Evolutionary conservation across 106 monocot genomes (phyloP), one percentile per base, ranked within the genome.

Genomic region (Gastrodia elata): DNA sequence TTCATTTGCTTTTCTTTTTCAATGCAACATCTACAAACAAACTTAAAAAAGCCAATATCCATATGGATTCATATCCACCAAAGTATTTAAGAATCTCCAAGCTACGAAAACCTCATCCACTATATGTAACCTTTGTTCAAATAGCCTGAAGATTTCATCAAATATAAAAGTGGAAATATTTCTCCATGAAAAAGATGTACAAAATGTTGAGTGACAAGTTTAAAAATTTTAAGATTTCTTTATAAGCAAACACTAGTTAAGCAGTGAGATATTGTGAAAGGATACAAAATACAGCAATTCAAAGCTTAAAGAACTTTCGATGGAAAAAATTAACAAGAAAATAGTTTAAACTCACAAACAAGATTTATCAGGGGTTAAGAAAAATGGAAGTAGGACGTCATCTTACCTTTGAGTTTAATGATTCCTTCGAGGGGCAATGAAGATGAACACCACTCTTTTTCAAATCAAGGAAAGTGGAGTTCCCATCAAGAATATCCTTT

Each of bases 381-480:
- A 67, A 16, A 67, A 38, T 20, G 18, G 11, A n/a, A 10, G 61
- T 61, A 61, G 30, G 30, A 30, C 27, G 59, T 7, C 27, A n/a
- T 61, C 0, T 10, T 38, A 67, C n/a, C 67, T 36, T 36, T 38
- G 67, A 36, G 8, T 67, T 67, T 67, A 38, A 20, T 1, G 34
- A 11, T 22, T 67, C 67, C n/a, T 67, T 67, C 8, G 38, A 67
- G 9, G 67, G 37, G 20, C 34, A 37, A 6, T 24, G 69, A 40
- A 24, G 26, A 69, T 69, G 26, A 76, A 38, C 69, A 25, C 73
- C 24, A 65, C 33, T 7, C 25, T 68, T 65, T 32, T 81, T 84
- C 65, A 43, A 44, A 48, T 39, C 40, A 49, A 37, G 52, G 15
- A 43, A 27, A 26, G 16, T 33, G 6, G 80, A 78, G 43, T 26